Evolutionary conservation across 805 yeast species (phyloP).

Genomic region (Zygotorulaspora danielsina): DNA sequence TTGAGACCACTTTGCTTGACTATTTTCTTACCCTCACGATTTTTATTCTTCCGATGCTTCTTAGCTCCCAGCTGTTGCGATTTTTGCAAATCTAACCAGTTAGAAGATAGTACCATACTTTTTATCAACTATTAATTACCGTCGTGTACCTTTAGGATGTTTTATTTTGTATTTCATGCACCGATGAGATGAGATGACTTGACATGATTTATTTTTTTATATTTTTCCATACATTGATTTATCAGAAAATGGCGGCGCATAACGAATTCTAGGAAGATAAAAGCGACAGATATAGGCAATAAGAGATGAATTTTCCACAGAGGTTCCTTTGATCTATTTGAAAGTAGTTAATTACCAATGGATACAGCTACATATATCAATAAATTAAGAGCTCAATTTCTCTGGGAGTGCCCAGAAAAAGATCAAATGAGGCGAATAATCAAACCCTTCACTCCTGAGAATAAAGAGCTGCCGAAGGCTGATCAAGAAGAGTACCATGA

Average conservation of each 20-base stretch:
- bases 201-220: background rate
- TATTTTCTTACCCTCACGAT: conserved; percentile 3
- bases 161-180: no score
- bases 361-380: conserved; percentile 29
- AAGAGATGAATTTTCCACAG: no score
- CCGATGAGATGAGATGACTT: conserved; percentile 4
- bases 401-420: conserved; percentile 27
- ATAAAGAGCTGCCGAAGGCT: background rate
- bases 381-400: conserved; percentile 29
- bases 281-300: no score
- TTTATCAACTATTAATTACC: background rate
- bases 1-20: background rate
- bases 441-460: conserved; percentile 23
- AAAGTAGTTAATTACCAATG: no score
- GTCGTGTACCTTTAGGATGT: background rate
- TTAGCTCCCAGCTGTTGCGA: conserved; percentile 15
- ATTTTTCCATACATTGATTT: no score
- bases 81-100: conserved; percentile 34
- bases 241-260: no score
- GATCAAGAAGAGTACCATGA: conserved; percentile 4
- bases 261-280: no score
- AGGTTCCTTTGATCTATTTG: no score
- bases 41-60: conserved; percentile 1
- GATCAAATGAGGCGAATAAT: conserved; percentile 32
- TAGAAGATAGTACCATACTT: conserved; percentile 35